Percentiles rank a stretch among this genome's conserved stretches.
Conservation (phyloP, 768 basidiomycete species). For the Russula virescens region DNA sequence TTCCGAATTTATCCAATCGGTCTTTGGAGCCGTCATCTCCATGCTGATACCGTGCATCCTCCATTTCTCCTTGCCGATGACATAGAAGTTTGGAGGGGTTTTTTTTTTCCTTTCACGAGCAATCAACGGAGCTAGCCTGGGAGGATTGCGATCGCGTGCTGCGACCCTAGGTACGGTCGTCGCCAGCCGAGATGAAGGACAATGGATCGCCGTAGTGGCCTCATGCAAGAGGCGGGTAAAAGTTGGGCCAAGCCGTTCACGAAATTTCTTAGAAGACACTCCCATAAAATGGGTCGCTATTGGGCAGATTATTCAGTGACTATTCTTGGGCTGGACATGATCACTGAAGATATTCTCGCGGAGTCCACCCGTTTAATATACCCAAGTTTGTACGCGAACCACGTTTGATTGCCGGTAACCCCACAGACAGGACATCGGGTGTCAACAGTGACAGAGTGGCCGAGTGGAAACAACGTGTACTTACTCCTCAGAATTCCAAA, state of each 20-base stretch:
- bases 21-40: conserved; percentile 34
- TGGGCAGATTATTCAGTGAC: conserved; percentile 38
- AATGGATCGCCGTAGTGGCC: conserved; percentile 52
- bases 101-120: conserved; percentile 38
- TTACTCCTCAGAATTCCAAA: conserved; percentile 15
- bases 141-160: conserved; percentile 58
- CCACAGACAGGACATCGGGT: conserved; percentile 51
- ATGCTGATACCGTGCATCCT: conserved; percentile 57
- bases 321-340: conserved; percentile 55
- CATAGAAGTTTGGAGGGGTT: conserved; percentile 44
- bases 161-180: conserved; percentile 70
- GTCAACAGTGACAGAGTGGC: conserved; percentile 44
- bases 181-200: conserved; percentile 51
- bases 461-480: conserved; percentile 17
- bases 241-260: conserved; percentile 69
- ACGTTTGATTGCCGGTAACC: conserved; percentile 37
- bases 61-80: conserved; percentile 44
- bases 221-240: conserved; percentile 65
- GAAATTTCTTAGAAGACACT: conserved; percentile 7
- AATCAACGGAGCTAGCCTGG: conserved; percentile 48
- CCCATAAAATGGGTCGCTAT: conserved; percentile 53
- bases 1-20: background rate
- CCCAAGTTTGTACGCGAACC: conserved; percentile 39
- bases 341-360: conserved; percentile 36
- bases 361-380: conserved; percentile 29